Conservation (phyloP, 2,329 filamentous ascomycete genomes). For the Fusarium pseudoanthophilum region DNA sequence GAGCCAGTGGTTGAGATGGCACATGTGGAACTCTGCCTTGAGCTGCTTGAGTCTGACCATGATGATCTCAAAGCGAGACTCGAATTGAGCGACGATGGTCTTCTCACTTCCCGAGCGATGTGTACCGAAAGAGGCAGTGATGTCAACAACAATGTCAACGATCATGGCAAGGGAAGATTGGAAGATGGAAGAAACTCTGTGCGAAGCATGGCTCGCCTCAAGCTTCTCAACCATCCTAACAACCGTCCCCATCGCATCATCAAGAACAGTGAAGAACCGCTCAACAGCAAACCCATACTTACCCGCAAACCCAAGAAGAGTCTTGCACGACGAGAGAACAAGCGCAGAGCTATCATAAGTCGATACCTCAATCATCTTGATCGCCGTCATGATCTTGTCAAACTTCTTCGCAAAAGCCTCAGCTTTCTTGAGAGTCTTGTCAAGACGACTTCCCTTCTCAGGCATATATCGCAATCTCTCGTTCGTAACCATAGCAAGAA, state of each 20-base stretch:
- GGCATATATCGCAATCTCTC: conserved; percentile 5
- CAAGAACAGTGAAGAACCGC: background rate
- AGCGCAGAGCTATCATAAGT: background rate
- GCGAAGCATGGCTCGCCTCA: background rate
- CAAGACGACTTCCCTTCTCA: background rate
- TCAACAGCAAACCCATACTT: background rate
- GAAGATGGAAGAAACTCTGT: background rate
- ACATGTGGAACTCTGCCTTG: background rate
- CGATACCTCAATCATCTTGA: background rate
- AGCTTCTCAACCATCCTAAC: background rate
- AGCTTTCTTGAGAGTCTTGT: background rate
- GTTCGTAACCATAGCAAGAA: background rate
- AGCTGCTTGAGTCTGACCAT: background rate
- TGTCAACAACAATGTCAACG: background rate
- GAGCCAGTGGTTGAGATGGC: background rate
- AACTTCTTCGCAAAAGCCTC: background rate
- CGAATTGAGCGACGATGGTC: background rate
- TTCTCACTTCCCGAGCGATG: background rate
- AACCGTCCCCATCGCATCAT: background rate
- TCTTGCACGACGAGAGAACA: background rate
- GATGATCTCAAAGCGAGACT: background rate
- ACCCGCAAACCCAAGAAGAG: fast-evolving
- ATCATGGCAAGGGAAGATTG: background rate
- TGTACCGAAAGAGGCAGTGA: background rate
- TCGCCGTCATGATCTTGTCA: background rate